These are phyloP conservation scores for Cordyceps farinosa DNA, from an alignment of 2,329 filamentous ascomycete species.

Conservation along the genomic window DNA sequence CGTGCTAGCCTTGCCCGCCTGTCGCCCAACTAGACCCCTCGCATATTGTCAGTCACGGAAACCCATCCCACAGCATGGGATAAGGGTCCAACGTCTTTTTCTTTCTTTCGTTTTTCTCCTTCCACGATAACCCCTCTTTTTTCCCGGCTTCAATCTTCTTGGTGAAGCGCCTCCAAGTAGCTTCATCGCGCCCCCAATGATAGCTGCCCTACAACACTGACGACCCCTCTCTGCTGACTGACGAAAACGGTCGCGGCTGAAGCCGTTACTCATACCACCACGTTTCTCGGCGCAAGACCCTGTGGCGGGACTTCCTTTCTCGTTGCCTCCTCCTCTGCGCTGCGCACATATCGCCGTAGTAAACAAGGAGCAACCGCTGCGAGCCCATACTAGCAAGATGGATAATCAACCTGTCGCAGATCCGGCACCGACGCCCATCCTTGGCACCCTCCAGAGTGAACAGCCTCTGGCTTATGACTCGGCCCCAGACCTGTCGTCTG, in stretches of 20 bases:
- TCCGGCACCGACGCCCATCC: neutral
- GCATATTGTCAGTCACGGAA: neutral
- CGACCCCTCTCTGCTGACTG: slow-evolving; percentile 8
- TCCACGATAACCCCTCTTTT: neutral
- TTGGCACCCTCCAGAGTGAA: neutral
- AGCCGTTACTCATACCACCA: neutral
- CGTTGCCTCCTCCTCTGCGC: neutral
- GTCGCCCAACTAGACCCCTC: neutral
- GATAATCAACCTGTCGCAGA: neutral
- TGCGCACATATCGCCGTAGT: neutral
- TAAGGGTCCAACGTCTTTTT: neutral
- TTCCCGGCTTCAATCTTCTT: neutral
- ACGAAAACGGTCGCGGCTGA: neutral
- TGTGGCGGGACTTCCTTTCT: neutral
- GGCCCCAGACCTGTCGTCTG: neutral
- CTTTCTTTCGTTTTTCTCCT: neutral
- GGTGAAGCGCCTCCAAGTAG: neutral
- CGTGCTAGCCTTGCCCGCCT: neutral
- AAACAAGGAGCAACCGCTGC: neutral
- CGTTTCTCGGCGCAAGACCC: neutral
- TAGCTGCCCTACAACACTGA: neutral
- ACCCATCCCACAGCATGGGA: neutral
- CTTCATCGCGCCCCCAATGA: neutral
- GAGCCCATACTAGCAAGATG: neutral
- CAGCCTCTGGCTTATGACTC: neutral